phyloP scores from a whole-genome alignment of 2,329 filamentous ascomycete species.

The Calonectria hongkongensis region DNA sequence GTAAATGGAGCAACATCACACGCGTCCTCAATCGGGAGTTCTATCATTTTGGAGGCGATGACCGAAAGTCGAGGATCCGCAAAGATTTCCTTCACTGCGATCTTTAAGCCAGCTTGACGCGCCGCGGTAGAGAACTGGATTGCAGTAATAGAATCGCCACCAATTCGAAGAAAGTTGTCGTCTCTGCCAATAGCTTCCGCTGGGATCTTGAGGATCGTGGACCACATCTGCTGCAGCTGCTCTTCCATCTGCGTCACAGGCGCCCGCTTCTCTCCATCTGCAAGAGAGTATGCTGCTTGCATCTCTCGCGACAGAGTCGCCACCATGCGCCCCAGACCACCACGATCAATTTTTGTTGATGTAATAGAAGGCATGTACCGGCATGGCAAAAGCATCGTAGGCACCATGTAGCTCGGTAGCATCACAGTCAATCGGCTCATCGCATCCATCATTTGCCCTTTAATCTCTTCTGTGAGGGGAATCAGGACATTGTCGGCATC shows the following conservation, averaged over 20 bases:
- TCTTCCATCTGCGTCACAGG: constrained; percentile 2
- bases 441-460: constrained; percentile 11
- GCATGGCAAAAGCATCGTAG: constrained; percentile 41
- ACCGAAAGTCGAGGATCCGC: constrained; percentile 6
- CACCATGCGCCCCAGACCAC: constrained; percentile 31
- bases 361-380: constrained; percentile 38
- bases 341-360: constrained; percentile 46
- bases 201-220: constrained; percentile 47
- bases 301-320: constrained; percentile 36
- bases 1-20: not conserved
- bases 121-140: constrained; percentile 52
- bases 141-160: constrained; percentile 42
- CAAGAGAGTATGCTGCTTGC: constrained; percentile 6
- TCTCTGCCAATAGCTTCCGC: constrained; percentile 51
- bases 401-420: constrained; percentile 47
- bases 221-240: constrained; percentile 57
- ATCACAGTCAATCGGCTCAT: constrained; percentile 3
- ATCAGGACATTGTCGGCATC: not conserved
- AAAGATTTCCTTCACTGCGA: constrained; percentile 41
- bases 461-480: constrained; percentile 9
- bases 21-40: not conserved
- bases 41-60: not conserved
- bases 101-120: constrained; percentile 5
- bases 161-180: constrained; percentile 36
- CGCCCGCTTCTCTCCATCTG: constrained; percentile 11